These are phyloP conservation scores for Sporothrix schenckii DNA, from an alignment of 2,329 filamentous ascomycete species.

Conservation along the genomic window DNA sequence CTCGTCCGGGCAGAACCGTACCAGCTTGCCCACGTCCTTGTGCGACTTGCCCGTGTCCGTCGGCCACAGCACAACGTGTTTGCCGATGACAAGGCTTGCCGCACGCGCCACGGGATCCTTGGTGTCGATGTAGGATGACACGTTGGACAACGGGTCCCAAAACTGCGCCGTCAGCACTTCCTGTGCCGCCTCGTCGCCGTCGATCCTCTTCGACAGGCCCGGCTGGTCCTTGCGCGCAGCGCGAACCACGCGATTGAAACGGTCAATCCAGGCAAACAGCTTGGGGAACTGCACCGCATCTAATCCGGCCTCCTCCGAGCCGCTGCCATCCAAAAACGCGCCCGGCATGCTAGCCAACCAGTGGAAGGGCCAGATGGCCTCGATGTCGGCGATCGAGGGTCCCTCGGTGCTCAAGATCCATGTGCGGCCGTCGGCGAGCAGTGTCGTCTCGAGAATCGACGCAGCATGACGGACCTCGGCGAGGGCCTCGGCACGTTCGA, in stretches of 20 bases:
- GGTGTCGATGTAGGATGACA: constrained; percentile 26
- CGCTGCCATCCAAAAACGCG: constrained; percentile 50
- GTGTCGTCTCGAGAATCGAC: constrained; percentile 60
- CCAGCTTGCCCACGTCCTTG: constrained; percentile 60
- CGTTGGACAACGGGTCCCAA: constrained; percentile 53
- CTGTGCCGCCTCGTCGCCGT: constrained; percentile 58
- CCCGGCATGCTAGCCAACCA: constrained; percentile 63
- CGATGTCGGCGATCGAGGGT: constrained; percentile 67
- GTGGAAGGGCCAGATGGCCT: constrained; percentile 68
- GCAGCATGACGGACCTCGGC: constrained; percentile 58
- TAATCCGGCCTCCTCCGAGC: constrained; percentile 43
- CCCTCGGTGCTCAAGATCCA: constrained; percentile 61
- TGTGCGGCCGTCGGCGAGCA: constrained; percentile 66
- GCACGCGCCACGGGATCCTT: constrained; percentile 53
- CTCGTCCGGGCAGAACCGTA: constrained; percentile 57
- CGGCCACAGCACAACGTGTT: constrained; percentile 62
- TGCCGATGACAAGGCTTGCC: constrained; percentile 56
- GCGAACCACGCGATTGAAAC: constrained; percentile 58
- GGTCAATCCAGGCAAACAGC: constrained; percentile 64
- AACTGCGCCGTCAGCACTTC: constrained; percentile 52
- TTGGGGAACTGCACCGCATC: constrained; percentile 58
- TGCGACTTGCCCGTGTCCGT: constrained; percentile 63
- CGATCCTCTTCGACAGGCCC: constrained; percentile 44
- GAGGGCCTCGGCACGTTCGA: constrained; percentile 57
- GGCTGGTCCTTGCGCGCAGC: constrained; percentile 45